These are phyloP conservation scores for Mucor irregularis DNA, from an alignment of 371 early-diverging fungal genomes.

Conservation along the genomic window DNA sequence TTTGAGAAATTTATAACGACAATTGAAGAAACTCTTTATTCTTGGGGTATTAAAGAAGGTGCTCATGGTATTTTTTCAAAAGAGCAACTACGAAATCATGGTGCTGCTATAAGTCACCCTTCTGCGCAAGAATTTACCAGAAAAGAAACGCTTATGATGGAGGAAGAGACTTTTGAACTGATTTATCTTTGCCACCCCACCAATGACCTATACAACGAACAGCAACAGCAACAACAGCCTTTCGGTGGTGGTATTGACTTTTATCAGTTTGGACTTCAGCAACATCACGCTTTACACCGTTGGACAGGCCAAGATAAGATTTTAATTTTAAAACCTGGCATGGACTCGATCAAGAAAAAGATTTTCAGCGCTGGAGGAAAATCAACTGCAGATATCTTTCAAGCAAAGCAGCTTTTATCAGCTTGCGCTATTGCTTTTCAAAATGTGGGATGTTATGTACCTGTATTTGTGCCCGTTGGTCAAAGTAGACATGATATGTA, in stretches of 20 bases:
- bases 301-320: slow-evolving; percentile 59
- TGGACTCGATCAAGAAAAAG: slow-evolving; percentile 34
- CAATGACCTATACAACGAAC: neutral
- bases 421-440: slow-evolving; percentile 76
- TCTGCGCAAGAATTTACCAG: slow-evolving; percentile 28
- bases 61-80: slow-evolving; percentile 47
- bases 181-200: slow-evolving; percentile 50
- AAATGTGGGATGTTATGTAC: slow-evolving; percentile 70
- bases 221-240: slow-evolving; percentile 3
- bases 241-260: slow-evolving; percentile 26
- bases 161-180: slow-evolving; percentile 45
- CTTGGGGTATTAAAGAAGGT: slow-evolving; percentile 60
- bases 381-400: slow-evolving; percentile 54
- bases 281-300: slow-evolving; percentile 62
- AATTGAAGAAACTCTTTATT: slow-evolving; percentile 53
- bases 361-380: slow-evolving; percentile 26
- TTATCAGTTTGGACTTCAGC: slow-evolving; percentile 22
- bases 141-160: slow-evolving; percentile 36
- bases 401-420: slow-evolving; percentile 68
- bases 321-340: slow-evolving; percentile 45
- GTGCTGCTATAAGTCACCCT: slow-evolving; percentile 16
- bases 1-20: slow-evolving; percentile 62
- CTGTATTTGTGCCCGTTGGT: slow-evolving; percentile 77
- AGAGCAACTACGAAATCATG: slow-evolving; percentile 23
- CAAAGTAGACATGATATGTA: slow-evolving; percentile 64